Percentiles rank a stretch among this genome's conserved stretches.
phyloP scores from a whole-genome alignment of 208 protist genomes.

The Endotrypanum monterogeii region DNA sequence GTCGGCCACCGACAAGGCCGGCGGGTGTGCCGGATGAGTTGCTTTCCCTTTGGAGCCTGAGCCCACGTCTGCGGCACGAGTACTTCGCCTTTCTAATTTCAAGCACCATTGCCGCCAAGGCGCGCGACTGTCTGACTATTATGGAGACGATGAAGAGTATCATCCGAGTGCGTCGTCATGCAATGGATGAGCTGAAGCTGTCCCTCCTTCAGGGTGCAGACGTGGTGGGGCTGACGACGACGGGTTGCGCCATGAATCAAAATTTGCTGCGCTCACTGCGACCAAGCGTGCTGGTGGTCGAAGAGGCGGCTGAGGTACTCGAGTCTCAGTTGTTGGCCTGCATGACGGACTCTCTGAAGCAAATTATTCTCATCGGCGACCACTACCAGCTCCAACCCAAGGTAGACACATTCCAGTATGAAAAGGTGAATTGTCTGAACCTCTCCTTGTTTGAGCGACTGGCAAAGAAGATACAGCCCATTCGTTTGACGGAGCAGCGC shows the following conservation, averaged over 20 bases:
- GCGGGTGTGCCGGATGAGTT: conserved; percentile 67
- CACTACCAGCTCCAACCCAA: conserved; percentile 94
- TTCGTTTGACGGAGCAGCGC: conserved; percentile 88
- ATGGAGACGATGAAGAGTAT: conserved; percentile 76
- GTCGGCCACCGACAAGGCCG: conserved; percentile 53
- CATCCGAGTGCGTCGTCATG: conserved; percentile 80
- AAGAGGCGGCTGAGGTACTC: conserved; percentile 94
- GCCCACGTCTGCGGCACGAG: conserved; percentile 66
- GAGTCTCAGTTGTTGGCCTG: conserved; percentile 92
- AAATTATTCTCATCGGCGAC: conserved; percentile 92
- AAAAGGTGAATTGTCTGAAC: conserved; percentile 86
- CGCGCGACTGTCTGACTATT: conserved; percentile 69
- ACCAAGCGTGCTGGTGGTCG: conserved; percentile 90
- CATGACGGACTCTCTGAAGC: conserved; percentile 90
- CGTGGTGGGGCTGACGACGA: conserved; percentile 94
- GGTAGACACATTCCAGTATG: conserved; percentile 90
- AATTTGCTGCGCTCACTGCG: conserved; percentile 82
- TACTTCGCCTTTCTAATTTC: conserved; percentile 89
- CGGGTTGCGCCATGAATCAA: conserved; percentile 91
- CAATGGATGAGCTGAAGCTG: conserved; percentile 79
- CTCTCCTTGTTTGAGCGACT: conserved; percentile 92
- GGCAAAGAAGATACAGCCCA: conserved; percentile 42
- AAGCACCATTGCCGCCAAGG: conserved; percentile 71
- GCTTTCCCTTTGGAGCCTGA: conserved; percentile 85
- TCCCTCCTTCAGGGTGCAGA: conserved; percentile 78